Evolutionary conservation across 1,139 yeast genomes (phyloP), one percentile per base, ranked within the genome.

Genomic region (Pichia sp.): DNA sequence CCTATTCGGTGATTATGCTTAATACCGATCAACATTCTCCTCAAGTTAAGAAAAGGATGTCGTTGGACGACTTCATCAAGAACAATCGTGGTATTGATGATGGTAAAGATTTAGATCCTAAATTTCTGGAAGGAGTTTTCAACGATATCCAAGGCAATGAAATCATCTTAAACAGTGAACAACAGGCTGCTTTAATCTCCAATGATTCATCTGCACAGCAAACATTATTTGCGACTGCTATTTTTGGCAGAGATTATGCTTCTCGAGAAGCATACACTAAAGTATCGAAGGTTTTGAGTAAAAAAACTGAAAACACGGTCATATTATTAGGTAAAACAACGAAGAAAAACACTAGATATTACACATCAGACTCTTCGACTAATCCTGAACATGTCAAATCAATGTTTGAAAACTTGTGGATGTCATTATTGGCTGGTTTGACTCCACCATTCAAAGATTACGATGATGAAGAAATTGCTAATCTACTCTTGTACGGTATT

Each of bases 61-160:
- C 96, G 0, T 70, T 85, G 46, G 95, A 91, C 30, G 96, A 87
- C 61, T 95, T 93, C 64, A 75, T 92, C 58, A 81, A 80, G 62
- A 93, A 92, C 69, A 93, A 93, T 68, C 75, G 87, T 49, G 98
- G 97, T n/a, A 90, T 93, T 63, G 95, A 95, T 68, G 96, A 93
- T 66, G 95, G 93, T 17, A 80, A 85, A 48, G 95, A 90, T 69
- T 74, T 95, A 50, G 92, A 96, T 5, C 78, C 79, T 30, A 95
- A 87, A 30, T 81, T 84, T 61, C 76, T 93, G 67, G 76, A 78
- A 50, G 78, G 75, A 14, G 81, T 93, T 51, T 95, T 80, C 68
- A 76, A 82, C 41, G 97, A 92, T 63, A 93, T 95, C 64, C 84
- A 79, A 48, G 72, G 71, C 51, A 82, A 93, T 67, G 99, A 95